Percentiles rank a stretch among this genome's conserved stretches.
phyloP scores from a whole-genome alignment of 768 basidiomycete species.

The Dacryopinax primogenitus region DNA sequence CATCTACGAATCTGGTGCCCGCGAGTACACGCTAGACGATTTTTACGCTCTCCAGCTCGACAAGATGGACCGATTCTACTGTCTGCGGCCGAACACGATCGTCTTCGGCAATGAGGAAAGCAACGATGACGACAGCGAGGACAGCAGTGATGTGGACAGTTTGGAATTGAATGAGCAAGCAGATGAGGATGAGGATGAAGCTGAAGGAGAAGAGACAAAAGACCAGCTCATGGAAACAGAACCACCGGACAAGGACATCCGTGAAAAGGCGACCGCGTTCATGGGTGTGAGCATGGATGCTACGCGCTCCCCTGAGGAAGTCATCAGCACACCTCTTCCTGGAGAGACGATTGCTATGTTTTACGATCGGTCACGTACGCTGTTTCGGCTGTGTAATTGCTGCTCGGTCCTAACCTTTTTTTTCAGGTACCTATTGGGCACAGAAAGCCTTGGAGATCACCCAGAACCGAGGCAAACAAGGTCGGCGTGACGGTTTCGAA shows the following conservation, averaged over 20 bases:
- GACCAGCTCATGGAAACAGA: not conserved
- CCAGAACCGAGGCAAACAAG: conserved; percentile 61
- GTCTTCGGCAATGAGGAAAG: conserved; percentile 53
- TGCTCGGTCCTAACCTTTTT: not conserved
- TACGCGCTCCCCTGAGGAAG: conserved; percentile 55
- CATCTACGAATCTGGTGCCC: conserved; percentile 67
- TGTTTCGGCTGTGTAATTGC: not conserved
- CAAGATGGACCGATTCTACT: conserved; percentile 66
- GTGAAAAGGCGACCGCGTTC: conserved; percentile 37
- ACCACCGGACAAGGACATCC: conserved; percentile 29
- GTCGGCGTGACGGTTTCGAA: conserved; percentile 64
- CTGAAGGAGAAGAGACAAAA: conserved; percentile 26
- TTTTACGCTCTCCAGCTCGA: conserved; percentile 71
- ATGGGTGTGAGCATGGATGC: conserved; percentile 45
- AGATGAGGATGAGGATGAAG: conserved; percentile 39
- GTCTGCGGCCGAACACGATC: conserved; percentile 54
- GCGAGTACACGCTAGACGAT: conserved; percentile 82
- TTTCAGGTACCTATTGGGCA: conserved; percentile 66
- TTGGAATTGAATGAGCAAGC: conserved; percentile 29
- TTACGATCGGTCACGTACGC: conserved; percentile 66
- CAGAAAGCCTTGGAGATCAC: conserved; percentile 49
- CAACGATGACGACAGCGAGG: conserved; percentile 34
- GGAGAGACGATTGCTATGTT: conserved; percentile 76
- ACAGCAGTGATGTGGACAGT: conserved; percentile 29
- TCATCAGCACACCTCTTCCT: conserved; percentile 64